Percentiles rank a stretch among this genome's conserved stretches.
Conservation (phyloP, 805 yeast species). For the Metschnikowia cerradonensis region DNA sequence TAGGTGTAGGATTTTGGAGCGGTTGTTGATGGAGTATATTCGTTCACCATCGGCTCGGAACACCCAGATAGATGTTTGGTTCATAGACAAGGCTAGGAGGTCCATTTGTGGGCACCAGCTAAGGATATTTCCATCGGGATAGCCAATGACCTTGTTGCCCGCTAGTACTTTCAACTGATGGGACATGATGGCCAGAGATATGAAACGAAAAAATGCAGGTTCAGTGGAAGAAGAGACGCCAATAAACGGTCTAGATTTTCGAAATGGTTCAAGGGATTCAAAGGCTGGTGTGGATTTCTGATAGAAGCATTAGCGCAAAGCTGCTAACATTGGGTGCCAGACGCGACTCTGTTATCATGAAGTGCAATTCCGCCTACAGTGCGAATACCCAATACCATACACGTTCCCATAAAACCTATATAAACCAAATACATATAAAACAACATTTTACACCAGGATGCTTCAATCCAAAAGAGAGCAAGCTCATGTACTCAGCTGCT, state of each 20-base stretch:
- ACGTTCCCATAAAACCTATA: background rate
- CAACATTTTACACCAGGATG: too few relatives aligned
- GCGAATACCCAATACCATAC: background rate
- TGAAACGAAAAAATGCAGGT: background rate
- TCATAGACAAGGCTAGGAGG: conserved; percentile 51
- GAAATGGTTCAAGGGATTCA: background rate
- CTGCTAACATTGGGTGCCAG: background rate
- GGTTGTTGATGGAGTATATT: conserved; percentile 45
- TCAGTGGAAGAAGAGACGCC: background rate
- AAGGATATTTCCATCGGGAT: conserved; percentile 35
- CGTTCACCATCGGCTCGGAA: conserved; percentile 52
- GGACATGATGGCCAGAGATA: background rate
- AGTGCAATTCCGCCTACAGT: background rate
- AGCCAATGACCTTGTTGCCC: conserved; percentile 16
- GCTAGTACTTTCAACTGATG: conserved; percentile 8
- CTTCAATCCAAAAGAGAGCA: background rate
- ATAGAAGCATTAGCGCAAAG: background rate
- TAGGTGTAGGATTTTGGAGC: conserved; percentile 28
- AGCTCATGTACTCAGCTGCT: background rate
- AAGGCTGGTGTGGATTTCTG: background rate
- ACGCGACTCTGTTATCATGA: background rate
- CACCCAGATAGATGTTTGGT: conserved; percentile 43
- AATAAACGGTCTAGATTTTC: background rate
- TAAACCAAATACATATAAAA: background rate
- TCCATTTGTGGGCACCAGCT: conserved; percentile 54